A percentile compares a stretch with the other conserved stretches of the same genome.
Conservation (phyloP, 345 rosid species). For the Populus davidiana region DNA sequence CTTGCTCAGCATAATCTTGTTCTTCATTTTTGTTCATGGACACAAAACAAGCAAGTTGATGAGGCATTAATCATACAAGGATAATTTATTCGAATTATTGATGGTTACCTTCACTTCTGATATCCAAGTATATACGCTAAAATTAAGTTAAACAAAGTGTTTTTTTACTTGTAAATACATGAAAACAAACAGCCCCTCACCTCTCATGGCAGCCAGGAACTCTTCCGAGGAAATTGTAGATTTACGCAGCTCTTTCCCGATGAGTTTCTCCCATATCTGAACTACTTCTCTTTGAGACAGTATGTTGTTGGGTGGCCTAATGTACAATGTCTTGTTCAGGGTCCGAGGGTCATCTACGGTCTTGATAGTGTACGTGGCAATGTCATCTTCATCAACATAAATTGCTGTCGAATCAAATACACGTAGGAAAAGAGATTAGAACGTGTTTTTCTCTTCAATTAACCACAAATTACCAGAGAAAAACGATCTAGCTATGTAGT, state of each 20-base stretch:
- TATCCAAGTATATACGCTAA: no score
- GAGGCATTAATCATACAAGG: no score
- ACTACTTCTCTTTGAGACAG: constrained; percentile 52
- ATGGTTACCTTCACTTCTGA: no score
- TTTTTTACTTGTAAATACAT: no score
- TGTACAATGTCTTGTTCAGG: constrained; percentile 47
- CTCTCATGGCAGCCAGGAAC: constrained; percentile 41
- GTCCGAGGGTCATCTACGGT: constrained; percentile 44
- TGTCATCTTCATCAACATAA: constrained; percentile 57
- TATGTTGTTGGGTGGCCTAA: constrained; percentile 45
- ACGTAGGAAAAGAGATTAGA: neutral
- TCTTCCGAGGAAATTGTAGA: constrained; percentile 39
- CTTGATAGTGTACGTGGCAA: constrained; percentile 43
- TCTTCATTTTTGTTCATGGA: constrained; percentile 11
- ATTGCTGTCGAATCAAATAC: constrained; percentile 29
- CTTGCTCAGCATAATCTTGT: constrained; percentile 40
- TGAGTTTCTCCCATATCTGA: constrained; percentile 50
- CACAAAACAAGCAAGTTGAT: no score
- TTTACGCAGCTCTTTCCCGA: constrained; percentile 47
- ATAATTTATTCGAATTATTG: no score
- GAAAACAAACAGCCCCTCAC: neutral
- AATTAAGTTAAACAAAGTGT: neutral
- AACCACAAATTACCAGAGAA: neutral
- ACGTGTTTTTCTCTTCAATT: neutral
- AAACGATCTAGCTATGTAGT: neutral